Base-by-base conservation (phyloP, 148 eudicot species). In the Diospyros kaki region DNA sequence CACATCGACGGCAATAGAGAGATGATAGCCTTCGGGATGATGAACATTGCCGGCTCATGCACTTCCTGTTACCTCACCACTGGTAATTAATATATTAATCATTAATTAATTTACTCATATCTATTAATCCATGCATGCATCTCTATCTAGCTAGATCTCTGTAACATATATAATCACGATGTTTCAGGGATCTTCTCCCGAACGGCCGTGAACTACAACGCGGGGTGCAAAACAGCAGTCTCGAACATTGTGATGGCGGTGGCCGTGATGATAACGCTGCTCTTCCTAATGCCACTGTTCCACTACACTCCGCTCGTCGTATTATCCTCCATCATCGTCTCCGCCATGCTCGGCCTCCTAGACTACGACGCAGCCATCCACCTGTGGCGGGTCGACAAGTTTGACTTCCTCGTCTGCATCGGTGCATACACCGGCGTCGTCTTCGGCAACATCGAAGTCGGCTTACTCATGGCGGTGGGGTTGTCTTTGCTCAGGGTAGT, bases 1-100 rank as follows among this genome's bases (percentile, higher is more conserved):
- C 82, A 90, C 73, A 92, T 95, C 60, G 99, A 95, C 82, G 99
- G 99, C 3, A 95, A 95, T 91, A 95, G 92, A 89, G 99, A 95
- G 77, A 92, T 95, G 99, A 87, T 95, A 78, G 99, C 99, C 42
- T 85, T 92, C 66, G 99, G 99, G 18, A 87, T 87, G 87, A 95
- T 95, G 99, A 95, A 95, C 84, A 92, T 95, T 63, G 75, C 82
- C 52, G 99, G 99, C 15, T 90, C 97, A 45, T 89, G 82, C 85
- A 90, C 97, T 59, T 95, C 97, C 77, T 95, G 97, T 80, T 95
- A 90, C 72, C 85, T 90, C 12, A 90, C 99, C n/a, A 84, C 97
- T 6, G 98, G 97, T 92, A 78, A 2, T 7, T 2, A 2, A 60
- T 28, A 28, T 28, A 28, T 28, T 28, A 28, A 28, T 28, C 28